Conservation (phyloP, 2,329 filamentous ascomycete species). For the Venturia aucupariae region DNA sequence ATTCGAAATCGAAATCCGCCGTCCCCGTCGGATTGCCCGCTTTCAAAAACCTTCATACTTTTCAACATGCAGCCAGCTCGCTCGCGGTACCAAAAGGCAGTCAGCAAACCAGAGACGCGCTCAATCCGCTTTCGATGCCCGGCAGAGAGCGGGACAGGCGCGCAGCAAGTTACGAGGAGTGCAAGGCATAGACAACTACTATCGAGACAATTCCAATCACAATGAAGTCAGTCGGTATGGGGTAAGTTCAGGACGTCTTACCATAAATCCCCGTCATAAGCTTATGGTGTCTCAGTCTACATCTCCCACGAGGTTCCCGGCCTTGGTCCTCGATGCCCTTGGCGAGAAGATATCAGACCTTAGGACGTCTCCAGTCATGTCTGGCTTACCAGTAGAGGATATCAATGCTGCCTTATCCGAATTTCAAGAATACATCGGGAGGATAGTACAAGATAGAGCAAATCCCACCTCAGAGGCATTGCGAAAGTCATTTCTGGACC, state of each 20-base stretch:
- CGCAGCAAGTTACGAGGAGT: neutral
- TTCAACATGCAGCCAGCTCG: neutral
- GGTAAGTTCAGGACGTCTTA: neutral
- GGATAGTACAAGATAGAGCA: neutral
- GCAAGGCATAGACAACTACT: too few relatives aligned
- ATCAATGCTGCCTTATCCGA: neutral
- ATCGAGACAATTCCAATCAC: neutral
- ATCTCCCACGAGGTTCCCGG: neutral
- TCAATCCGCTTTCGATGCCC: neutral
- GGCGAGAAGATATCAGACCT: neutral
- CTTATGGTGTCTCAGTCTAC: neutral
- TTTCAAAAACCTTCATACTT: neutral
- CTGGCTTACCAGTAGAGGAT: neutral
- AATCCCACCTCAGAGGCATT: neutral
- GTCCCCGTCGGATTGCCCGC: neutral
- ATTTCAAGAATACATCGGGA: neutral
- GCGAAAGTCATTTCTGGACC: conserved; percentile 39
- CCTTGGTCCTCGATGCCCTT: neutral
- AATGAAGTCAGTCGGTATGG: neutral
- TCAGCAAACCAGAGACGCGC: neutral
- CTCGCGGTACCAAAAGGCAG: neutral
- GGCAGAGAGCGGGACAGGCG: neutral
- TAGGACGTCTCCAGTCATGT: conserved; percentile 3
- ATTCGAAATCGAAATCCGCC: neutral
- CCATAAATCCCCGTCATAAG: neutral